Percentiles rank a stretch among this genome's conserved stretches.
Conservation (phyloP, 2,329 filamentous ascomycete species). For the Rhexocercosporidium sp. region DNA sequence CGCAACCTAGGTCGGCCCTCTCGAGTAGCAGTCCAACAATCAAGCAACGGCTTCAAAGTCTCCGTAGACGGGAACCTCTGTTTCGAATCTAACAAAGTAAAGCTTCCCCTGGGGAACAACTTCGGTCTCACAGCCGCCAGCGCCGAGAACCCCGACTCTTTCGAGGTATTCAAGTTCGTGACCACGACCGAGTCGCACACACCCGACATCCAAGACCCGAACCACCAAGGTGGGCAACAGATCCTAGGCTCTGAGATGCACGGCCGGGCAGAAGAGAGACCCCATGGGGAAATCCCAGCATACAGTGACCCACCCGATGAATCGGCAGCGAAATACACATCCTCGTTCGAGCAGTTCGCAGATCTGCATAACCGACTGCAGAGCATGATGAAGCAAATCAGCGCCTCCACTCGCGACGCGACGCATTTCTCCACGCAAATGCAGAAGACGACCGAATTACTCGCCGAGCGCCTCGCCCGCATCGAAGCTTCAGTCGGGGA, state of each 20-base stretch:
- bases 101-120: slow-evolving; percentile 78
- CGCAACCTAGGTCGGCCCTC: slow-evolving; percentile 89
- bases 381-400: slow-evolving; percentile 70
- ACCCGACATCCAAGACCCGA: slow-evolving; percentile 39
- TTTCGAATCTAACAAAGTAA: slow-evolving; percentile 82
- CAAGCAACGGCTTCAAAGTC: slow-evolving; percentile 72
- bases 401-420: slow-evolving; percentile 63
- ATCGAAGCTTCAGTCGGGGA: slow-evolving; percentile 44
- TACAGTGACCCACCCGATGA: slow-evolving; percentile 48
- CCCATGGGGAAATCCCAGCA: slow-evolving; percentile 50
- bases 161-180: slow-evolving; percentile 88
- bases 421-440: slow-evolving; percentile 55
- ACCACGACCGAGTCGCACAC: slow-evolving; percentile 62
- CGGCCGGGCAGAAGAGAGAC: slow-evolving; percentile 8
- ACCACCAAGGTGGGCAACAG: slow-evolving; percentile 26
- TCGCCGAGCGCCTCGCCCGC: slow-evolving; percentile 23
- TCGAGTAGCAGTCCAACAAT: slow-evolving; percentile 74
- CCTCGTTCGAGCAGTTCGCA: slow-evolving; percentile 68
- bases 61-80: slow-evolving; percentile 80
- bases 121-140: slow-evolving; percentile 89
- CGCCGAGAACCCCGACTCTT: slow-evolving; percentile 90
- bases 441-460: slow-evolving; percentile 51
- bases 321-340: slow-evolving; percentile 47
- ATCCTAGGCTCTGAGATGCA: slow-evolving; percentile 44
- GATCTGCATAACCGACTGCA: slow-evolving; percentile 88